Percentiles rank a stretch among this genome's conserved stretches.
These are phyloP conservation scores for Fusarium protoensiforme DNA, from an alignment of 2,329 filamentous ascomycete genomes.

Conservation along the genomic window DNA sequence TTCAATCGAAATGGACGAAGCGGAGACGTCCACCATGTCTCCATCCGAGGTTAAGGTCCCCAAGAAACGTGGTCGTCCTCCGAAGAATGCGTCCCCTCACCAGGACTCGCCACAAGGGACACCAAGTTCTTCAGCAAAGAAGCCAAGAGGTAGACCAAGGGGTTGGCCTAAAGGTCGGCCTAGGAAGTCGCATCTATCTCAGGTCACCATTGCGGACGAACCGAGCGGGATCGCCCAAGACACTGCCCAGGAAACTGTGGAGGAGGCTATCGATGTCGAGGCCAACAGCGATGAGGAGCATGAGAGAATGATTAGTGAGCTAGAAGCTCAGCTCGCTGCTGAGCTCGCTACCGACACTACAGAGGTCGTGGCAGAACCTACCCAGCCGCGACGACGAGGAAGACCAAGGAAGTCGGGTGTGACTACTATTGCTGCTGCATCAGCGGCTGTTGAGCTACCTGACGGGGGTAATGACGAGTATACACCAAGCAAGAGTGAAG, in stretches of 20 bases:
- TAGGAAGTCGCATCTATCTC: slow-evolving; percentile 37
- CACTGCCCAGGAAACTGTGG: not conserved
- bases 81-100: slow-evolving; percentile 39
- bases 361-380: not conserved
- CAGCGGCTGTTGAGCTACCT: slow-evolving; percentile 1
- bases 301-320: slow-evolving; percentile 25
- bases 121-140: slow-evolving; percentile 17
- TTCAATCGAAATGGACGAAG: not conserved
- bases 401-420: slow-evolving; percentile 43
- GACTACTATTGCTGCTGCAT: slow-evolving; percentile 37
- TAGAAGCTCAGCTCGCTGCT: slow-evolving; percentile 29
- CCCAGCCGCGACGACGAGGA: slow-evolving; percentile 35
- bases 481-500: not conserved
- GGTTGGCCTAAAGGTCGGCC: slow-evolving; percentile 44
- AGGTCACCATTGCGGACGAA: slow-evolving; percentile 11
- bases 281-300: slow-evolving; percentile 28
- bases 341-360: slow-evolving; percentile 20
- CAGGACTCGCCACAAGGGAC: slow-evolving; percentile 1
- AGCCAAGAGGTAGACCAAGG: slow-evolving; percentile 38
- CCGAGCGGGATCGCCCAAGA: not conserved
- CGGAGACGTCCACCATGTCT: not conserved
- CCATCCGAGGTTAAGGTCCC: slow-evolving; percentile 10
- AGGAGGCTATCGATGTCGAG: not conserved
- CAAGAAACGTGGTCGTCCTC: slow-evolving; percentile 47
- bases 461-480: not conserved